These are phyloP conservation scores for Prunella vulgaris DNA, from an alignment of 257 asterid species.

Conservation along the genomic window DNA sequence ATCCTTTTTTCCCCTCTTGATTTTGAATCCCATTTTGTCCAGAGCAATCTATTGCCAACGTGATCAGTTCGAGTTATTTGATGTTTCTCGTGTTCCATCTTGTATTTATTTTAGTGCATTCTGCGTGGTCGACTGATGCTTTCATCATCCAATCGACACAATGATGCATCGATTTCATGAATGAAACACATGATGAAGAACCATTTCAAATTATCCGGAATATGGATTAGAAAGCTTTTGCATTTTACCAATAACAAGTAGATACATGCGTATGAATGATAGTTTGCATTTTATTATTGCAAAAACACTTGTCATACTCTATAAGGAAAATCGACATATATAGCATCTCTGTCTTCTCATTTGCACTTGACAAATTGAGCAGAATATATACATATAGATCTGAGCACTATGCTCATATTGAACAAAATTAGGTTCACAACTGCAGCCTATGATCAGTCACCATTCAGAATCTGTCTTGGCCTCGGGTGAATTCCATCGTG, in stretches of 20 bases:
- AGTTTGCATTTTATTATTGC: neutral
- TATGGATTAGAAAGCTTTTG: neutral
- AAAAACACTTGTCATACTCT: neutral
- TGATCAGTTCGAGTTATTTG: neutral
- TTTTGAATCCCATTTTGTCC: neutral
- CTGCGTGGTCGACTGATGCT: neutral
- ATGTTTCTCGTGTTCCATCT: neutral
- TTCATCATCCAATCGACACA: neutral
- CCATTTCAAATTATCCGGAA: neutral
- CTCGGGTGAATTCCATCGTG: neutral
- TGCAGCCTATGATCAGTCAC: neutral
- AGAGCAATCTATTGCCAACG: neutral
- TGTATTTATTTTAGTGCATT: neutral
- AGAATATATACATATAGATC: neutral
- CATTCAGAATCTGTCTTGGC: neutral
- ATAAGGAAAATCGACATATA: neutral
- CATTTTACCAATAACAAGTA: neutral
- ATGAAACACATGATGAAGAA: neutral
- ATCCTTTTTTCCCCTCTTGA: neutral
- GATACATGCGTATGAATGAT: neutral
- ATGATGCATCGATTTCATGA: too few relatives aligned
- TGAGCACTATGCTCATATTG: neutral
- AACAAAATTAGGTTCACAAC: conserved; percentile 1
- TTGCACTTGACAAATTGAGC: neutral
- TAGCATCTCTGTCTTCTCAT: neutral